phyloP scores from a whole-genome alignment of 768 basidiomycete genomes.

The Mycena amicta region DNA sequence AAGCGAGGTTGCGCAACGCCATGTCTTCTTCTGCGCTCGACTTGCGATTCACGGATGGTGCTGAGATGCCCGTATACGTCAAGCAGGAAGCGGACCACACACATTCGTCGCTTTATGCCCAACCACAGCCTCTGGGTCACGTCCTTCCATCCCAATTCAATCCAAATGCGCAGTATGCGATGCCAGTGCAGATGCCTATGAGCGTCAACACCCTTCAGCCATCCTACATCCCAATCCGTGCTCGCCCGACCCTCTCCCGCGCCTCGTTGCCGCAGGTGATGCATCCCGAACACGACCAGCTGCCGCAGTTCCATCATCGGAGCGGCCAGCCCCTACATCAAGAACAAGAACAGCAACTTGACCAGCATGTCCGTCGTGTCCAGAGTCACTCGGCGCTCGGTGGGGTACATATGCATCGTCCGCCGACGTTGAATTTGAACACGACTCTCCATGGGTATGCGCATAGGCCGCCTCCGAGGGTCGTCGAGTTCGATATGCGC shows the following conservation, averaged over 20 bases:
- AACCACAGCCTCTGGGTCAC: too few relatives aligned
- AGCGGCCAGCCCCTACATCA: too few relatives aligned
- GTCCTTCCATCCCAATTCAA: too few relatives aligned
- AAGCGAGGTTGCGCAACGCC: slow-evolving; percentile 32
- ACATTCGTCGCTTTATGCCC: too few relatives aligned
- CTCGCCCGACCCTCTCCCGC: background rate
- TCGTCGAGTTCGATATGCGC: too few relatives aligned
- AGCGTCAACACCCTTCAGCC: background rate
- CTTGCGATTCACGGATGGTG: slow-evolving; percentile 16
- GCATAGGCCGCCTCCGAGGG: slow-evolving; percentile 8
- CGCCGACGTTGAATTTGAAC: too few relatives aligned
- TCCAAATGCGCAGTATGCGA: too few relatives aligned
- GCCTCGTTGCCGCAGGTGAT: background rate
- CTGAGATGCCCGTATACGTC: background rate
- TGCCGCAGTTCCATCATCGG: background rate
- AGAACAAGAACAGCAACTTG: slow-evolving; percentile 13
- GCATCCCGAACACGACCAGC: background rate
- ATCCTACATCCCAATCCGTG: background rate
- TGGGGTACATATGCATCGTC: too few relatives aligned
- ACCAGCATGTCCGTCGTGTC: slow-evolving; percentile 26
- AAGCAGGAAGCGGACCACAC: slow-evolving; percentile 21
- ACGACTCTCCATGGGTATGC: too few relatives aligned
- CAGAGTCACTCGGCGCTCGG: slow-evolving; percentile 30
- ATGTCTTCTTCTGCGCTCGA: slow-evolving; percentile 32
- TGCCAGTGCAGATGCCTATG: too few relatives aligned